Evolutionary conservation across 2,329 filamentous ascomycete species (phyloP).

Genomic region (Exophiala calicioides): DNA sequence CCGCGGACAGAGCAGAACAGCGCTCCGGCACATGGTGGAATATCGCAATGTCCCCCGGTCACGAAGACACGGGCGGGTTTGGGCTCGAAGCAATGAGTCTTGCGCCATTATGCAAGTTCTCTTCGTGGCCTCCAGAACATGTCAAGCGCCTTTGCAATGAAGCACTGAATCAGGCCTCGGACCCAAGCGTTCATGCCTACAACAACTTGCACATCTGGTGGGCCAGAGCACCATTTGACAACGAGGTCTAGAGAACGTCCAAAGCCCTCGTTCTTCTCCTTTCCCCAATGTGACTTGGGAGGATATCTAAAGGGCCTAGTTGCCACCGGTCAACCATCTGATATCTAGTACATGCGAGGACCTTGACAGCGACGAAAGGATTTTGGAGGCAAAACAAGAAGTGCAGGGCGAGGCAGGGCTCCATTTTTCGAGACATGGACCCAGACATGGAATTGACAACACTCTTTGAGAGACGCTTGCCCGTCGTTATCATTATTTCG

Average conservation of each 20-base stretch:
- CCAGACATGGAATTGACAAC: no score
- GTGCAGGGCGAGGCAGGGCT: no score
- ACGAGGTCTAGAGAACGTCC: constrained; percentile 1
- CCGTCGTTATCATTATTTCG: no score
- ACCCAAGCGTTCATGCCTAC: constrained; percentile 68
- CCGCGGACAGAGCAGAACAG: constrained; percentile 62
- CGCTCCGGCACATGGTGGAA: constrained; percentile 83
- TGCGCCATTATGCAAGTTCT: constrained; percentile 68
- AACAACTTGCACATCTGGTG: constrained; percentile 53
- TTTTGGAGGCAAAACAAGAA: no score
- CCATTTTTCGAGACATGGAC: no score
- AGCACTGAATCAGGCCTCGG: constrained; percentile 69
- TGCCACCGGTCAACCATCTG: no score
- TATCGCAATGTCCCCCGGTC: constrained; percentile 68
- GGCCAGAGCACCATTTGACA: constrained; percentile 17
- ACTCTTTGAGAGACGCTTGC: no score
- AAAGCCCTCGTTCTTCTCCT: no score
- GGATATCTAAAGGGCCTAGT: no score
- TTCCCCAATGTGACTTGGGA: no score
- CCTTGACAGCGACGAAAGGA: no score
- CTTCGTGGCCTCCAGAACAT: constrained; percentile 61
- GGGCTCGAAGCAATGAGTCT: constrained; percentile 69
- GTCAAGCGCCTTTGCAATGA: constrained; percentile 63
- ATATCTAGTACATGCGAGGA: no score
- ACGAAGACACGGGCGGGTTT: constrained; percentile 13